Conservation (phyloP, 768 basidiomycete species). For the Roridomyces roridus region DNA sequence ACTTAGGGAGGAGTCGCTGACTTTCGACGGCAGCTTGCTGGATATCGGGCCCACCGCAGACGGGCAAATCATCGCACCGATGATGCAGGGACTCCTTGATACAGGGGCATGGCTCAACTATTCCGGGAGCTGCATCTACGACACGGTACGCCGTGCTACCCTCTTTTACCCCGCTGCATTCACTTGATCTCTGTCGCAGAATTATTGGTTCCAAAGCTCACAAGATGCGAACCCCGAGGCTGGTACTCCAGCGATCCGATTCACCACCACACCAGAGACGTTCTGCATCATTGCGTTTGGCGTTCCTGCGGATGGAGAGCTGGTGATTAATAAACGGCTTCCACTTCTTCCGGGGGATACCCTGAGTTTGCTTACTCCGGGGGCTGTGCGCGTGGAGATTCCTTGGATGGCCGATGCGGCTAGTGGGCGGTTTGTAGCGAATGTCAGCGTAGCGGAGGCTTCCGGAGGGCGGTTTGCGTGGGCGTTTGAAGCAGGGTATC, state of each 20-base stretch:
- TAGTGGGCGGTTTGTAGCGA: too few species aligned
- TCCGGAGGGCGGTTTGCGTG: too few species aligned
- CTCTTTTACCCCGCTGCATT: too few species aligned
- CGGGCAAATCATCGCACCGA: slow-evolving; percentile 56
- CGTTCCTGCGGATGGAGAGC: slow-evolving; percentile 36
- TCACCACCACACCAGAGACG: slow-evolving; percentile 54
- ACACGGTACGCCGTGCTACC: too few species aligned
- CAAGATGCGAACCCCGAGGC: slow-evolving; percentile 38
- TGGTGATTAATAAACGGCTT: slow-evolving; percentile 45
- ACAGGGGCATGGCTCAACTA: slow-evolving; percentile 58
- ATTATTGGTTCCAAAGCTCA: slow-evolving; percentile 54
- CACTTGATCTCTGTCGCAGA: too few species aligned
- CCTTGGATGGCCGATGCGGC: too few species aligned
- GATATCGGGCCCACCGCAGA: slow-evolving; percentile 63
- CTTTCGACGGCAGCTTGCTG: slow-evolving; percentile 55
- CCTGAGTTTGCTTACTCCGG: too few species aligned
- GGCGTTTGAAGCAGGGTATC: too few species aligned
- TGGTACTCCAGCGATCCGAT: slow-evolving; percentile 41
- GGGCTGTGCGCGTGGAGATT: too few species aligned
- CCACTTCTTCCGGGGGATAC: slow-evolving; percentile 54
- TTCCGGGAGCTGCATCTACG: slow-evolving; percentile 58
- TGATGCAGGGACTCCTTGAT: slow-evolving; percentile 53
- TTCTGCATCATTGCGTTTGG: slow-evolving; percentile 57
- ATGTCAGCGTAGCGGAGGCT: too few species aligned
- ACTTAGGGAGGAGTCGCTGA: too few species aligned